A percentile compares a stretch with the other conserved stretches of the same genome.
phyloP scores from a whole-genome alignment of 352 stramenopile genomes.

The Pythium apleroticum region DNA sequence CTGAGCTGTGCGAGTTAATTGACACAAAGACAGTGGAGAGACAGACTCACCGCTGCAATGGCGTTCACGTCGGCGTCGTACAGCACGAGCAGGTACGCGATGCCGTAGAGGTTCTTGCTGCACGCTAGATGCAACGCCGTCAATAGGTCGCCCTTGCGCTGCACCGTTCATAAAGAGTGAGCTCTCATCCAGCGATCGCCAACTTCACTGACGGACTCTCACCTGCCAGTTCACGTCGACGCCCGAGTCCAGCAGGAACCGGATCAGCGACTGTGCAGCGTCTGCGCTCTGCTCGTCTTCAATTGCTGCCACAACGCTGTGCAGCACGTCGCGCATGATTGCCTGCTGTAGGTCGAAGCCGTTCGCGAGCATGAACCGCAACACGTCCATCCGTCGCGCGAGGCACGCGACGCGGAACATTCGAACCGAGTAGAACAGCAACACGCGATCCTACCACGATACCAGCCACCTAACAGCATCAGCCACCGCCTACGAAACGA shows the following conservation, averaged over 20 bases:
- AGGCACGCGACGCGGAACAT: constrained; percentile 69
- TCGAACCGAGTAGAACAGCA: constrained; percentile 62
- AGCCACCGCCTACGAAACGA: constrained; percentile 25
- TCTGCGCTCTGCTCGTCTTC: constrained; percentile 32
- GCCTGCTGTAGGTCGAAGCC: constrained; percentile 63
- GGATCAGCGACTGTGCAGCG: constrained; percentile 47
- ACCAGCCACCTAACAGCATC: background rate
- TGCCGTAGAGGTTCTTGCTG: constrained; percentile 52
- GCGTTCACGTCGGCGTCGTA: constrained; percentile 77
- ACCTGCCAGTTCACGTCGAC: constrained; percentile 80
- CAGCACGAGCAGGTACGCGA: constrained; percentile 64
- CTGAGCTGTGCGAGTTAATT: background rate
- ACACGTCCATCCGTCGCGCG: constrained; percentile 45
- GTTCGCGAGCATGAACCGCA: constrained; percentile 63
- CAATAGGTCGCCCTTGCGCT: constrained; percentile 55
- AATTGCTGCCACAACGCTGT: constrained; percentile 46
- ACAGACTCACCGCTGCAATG: constrained; percentile 44
- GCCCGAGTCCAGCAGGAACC: constrained; percentile 59
- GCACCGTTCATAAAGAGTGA: background rate
- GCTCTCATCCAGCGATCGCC: background rate
- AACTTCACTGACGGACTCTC: background rate
- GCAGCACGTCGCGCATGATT: constrained; percentile 55
- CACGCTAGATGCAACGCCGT: constrained; percentile 71
- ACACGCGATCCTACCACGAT: constrained; percentile 38
- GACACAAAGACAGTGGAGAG: background rate